Conservation (phyloP, 2,329 filamentous ascomycete genomes). For the Ophiostoma pallidulum region DNA sequence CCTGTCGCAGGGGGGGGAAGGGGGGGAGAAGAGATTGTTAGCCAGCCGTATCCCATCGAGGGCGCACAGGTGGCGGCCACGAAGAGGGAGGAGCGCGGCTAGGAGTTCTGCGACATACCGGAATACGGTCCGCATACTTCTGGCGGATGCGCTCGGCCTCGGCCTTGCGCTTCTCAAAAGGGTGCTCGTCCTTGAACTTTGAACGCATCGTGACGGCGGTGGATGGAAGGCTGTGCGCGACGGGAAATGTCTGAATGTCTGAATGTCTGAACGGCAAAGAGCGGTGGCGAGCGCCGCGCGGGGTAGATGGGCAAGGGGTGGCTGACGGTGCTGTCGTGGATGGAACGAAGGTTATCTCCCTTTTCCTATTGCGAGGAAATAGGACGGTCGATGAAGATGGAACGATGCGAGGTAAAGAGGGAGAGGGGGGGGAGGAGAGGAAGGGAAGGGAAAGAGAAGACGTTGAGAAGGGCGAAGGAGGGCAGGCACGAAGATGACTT, state of each 20-base stretch:
- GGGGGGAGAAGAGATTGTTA: no score
- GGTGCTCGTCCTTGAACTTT: slow-evolving; percentile 99
- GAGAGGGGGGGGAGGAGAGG: neutral
- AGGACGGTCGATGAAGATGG: neutral
- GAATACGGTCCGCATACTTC: slow-evolving; percentile 98
- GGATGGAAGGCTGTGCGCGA: slow-evolving; percentile 14
- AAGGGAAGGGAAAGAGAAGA: neutral
- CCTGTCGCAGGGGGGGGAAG: slow-evolving; percentile 42
- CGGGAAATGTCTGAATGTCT: no score
- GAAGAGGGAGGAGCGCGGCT: no score
- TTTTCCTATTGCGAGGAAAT: no score
- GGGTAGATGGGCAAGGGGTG: no score
- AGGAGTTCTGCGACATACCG: slow-evolving; percentile 71
- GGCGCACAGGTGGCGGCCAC: no score
- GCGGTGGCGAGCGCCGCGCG: neutral
- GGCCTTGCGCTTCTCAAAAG: slow-evolving; percentile 99
- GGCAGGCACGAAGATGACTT: neutral
- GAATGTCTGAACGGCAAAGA: no score
- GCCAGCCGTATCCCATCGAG: no score
- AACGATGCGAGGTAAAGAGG: neutral
- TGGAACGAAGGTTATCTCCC: neutral
- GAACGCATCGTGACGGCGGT: slow-evolving; percentile 68
- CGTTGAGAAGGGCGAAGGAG: neutral
- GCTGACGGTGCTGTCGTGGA: neutral
- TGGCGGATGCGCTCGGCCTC: slow-evolving; percentile 98